Evolutionary conservation across 768 basidiomycete species (phyloP).

Genomic region (Cantharellus cinnabarinus): DNA sequence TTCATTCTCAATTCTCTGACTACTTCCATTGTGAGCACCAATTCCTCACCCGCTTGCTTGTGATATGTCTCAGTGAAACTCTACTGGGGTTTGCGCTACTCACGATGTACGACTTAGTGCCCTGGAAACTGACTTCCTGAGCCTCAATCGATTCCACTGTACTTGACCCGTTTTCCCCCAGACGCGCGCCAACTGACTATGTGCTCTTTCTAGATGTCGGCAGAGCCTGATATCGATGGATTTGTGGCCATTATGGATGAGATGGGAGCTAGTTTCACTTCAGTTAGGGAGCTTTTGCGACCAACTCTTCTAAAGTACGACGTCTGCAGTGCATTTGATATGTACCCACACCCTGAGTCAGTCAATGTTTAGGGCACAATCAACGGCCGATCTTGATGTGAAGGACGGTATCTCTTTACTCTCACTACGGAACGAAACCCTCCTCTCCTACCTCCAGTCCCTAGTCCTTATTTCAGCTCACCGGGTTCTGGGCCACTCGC

Average conservation of each 20-base stretch:
- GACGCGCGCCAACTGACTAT: neutral
- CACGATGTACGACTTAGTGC: slow-evolving; percentile 27
- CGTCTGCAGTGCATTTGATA: neutral
- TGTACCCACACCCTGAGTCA: neutral
- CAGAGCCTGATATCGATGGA: slow-evolving; percentile 3
- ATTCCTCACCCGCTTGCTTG: no score
- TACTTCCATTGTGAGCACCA: no score
- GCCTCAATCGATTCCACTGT: neutral
- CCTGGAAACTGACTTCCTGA: slow-evolving; percentile 50
- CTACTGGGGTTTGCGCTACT: slow-evolving; percentile 23
- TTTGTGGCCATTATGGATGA: slow-evolving; percentile 24
- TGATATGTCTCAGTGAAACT: no score
- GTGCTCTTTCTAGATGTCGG: neutral
- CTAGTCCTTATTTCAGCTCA: slow-evolving; percentile 55
- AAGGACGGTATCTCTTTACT: slow-evolving; percentile 79
- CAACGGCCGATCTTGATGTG: slow-evolving; percentile 25
- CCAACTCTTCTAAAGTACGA: slow-evolving; percentile 32
- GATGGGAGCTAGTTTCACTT: slow-evolving; percentile 41
- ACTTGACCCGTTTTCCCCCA: neutral
- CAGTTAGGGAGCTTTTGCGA: slow-evolving; percentile 36
- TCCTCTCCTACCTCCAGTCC: slow-evolving; percentile 73
- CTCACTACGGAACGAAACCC: slow-evolving; percentile 65
- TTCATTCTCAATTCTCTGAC: no score
- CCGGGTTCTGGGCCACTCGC: slow-evolving; percentile 43
- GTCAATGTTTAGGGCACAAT: slow-evolving; percentile 13